Evolutionary conservation across 768 basidiomycete species (phyloP).

Genomic region (Mycena indigotica): DNA sequence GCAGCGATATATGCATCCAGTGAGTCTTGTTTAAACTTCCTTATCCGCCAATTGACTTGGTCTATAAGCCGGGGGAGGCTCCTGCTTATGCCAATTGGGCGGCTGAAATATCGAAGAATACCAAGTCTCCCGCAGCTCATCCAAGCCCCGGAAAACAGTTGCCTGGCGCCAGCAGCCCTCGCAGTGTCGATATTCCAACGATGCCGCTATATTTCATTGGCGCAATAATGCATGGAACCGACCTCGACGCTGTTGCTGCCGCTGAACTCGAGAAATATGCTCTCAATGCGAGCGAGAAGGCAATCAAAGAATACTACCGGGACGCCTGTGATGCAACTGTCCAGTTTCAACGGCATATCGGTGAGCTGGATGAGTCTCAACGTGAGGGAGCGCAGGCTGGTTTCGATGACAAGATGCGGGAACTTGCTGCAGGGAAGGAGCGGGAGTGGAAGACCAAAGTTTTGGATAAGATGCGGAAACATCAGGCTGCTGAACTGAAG

Average conservation of each 20-base stretch:
- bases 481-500: slow-evolving; percentile 15
- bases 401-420: slow-evolving; percentile 18
- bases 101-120: slow-evolving; percentile 9
- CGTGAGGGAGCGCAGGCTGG: slow-evolving; percentile 7
- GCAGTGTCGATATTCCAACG: slow-evolving; percentile 9
- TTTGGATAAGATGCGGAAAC: slow-evolving; percentile 17
- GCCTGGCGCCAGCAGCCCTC: neutral
- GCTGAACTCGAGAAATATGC: slow-evolving; percentile 18
- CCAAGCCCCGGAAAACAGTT: slow-evolving; percentile 2
- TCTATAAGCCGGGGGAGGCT: no score
- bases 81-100: slow-evolving; percentile 20
- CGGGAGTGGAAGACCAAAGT: slow-evolving; percentile 21
- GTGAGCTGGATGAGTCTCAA: slow-evolving; percentile 2
- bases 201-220: slow-evolving; percentile 22
- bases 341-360: slow-evolving; percentile 15
- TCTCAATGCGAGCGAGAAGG: slow-evolving; percentile 12
- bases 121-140: slow-evolving; percentile 5
- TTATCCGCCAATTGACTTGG: no score
- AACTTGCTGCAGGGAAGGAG: slow-evolving; percentile 17
- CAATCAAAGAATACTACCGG: slow-evolving; percentile 21
- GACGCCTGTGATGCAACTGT: slow-evolving; percentile 21
- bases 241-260: slow-evolving; percentile 20
- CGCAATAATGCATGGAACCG: slow-evolving; percentile 19
- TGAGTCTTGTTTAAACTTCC: neutral
- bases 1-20: slow-evolving; percentile 16